A percentile compares a stretch with the other conserved stretches of the same genome.
Evolutionary conservation across 305 asterid species (phyloP).

Genomic region (Fraxinus dipetala): DNA sequence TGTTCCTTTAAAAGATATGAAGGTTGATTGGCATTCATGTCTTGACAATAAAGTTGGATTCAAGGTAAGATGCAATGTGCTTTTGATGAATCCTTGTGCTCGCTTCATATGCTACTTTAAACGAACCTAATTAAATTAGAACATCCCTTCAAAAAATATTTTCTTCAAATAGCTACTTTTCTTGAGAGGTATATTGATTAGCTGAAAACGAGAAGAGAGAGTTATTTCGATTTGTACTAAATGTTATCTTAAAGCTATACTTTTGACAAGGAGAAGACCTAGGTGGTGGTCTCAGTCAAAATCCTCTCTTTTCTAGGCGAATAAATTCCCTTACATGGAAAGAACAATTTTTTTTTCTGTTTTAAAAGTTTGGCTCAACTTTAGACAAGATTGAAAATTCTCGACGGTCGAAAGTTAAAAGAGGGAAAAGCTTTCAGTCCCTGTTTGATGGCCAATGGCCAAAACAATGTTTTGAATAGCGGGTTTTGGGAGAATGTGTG

Average conservation of each 20-base stretch:
- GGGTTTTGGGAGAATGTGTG: too few relatives aligned
- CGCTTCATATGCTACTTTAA: neutral
- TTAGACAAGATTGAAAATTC: neutral
- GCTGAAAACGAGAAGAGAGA: neutral
- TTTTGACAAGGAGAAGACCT: neutral
- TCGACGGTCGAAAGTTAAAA: neutral
- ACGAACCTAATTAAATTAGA: neutral
- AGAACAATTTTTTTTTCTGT: neutral
- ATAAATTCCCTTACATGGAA: neutral
- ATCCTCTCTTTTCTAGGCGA: neutral
- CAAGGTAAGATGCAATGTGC: slow-evolving; percentile 48
- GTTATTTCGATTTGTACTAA: neutral
- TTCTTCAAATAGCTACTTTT: neutral
- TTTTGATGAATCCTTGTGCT: neutral
- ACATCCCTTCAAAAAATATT: neutral
- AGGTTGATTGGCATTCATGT: slow-evolving; percentile 78
- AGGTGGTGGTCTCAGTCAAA: neutral
- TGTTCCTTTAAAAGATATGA: slow-evolving; percentile 67
- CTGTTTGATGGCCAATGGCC: too few relatives aligned
- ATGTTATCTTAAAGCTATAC: neutral
- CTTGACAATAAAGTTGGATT: slow-evolving; percentile 72
- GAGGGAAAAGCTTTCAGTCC: neutral
- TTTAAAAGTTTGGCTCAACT: neutral
- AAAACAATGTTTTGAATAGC: too few relatives aligned
- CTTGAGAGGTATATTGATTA: neutral